Evolutionary conservation across 148 eudicot species (phyloP), one percentile per base, ranked within the genome.

Genomic region (Silene latifolia): DNA sequence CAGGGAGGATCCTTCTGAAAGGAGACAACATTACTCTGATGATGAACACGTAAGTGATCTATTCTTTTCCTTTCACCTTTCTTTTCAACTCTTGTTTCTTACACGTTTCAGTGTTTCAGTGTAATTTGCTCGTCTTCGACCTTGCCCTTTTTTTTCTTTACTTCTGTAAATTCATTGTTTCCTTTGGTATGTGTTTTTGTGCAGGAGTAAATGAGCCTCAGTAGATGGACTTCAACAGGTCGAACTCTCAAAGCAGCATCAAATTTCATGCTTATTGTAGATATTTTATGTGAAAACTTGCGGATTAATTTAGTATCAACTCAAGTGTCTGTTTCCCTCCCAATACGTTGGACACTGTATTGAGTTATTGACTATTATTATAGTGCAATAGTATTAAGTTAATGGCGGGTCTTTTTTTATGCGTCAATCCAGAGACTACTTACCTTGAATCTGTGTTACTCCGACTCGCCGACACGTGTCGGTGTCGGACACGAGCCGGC

Each of bases 11-110:
- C 29, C 86, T 94, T 57, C 81, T 94, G 58, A 94, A 94, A 82
- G 96, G 98, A 25, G 97, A 94, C 80, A 94, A 91, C 74, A 94
- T 94, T 60, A 93, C 98, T 20, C 85, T 91, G 74, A 94, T 94
- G 98, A 90, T 94, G 98, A 93, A 90, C 72, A 76, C 97, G 91
- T 88, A 83, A 57, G 94, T 79, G 20, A 51, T 47, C 42, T 70
- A 2, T 63, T 3, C 18, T 0, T 57, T 61, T 32, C 51, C 32
- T 20, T 17, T 27, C 5, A 10, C 14, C 13, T 76, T n/a, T 47
- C 12, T 5, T 39, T 29, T 63, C 32, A 9, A 15, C 13, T 53
- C 2, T 27, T 14, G 19, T 21, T 57, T 68, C 9, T 53, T 19
- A 2, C 3, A 39, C 14, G 19, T 3, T 39, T 71, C 18, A 6